Evolutionary conservation across 208 protist species (phyloP).

Genomic region (Trypanosoma conorhini): DNA sequence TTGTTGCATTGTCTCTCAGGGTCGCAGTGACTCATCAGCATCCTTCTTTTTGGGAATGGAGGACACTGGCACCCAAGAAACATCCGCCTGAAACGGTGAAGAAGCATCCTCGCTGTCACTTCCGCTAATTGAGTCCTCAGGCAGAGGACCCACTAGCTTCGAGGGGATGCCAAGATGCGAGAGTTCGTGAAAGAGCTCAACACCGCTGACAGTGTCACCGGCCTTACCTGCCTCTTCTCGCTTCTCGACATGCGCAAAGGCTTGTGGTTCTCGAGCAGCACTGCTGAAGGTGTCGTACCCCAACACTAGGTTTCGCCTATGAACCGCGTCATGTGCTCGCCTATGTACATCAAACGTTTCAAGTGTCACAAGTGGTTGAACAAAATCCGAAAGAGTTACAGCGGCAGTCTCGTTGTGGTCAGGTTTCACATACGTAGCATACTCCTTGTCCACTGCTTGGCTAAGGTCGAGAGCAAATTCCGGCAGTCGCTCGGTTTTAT

Average conservation of each 20-base stretch:
- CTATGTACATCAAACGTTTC: constrained; percentile 36
- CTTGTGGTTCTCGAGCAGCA: background rate
- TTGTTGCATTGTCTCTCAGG: background rate
- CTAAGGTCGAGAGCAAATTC: constrained; percentile 44
- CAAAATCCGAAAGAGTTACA: constrained; percentile 38
- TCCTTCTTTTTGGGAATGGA: background rate
- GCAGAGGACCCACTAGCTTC: constrained; percentile 26
- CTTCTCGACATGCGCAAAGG: constrained; percentile 1
- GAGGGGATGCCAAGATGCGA: constrained; percentile 13
- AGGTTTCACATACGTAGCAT: constrained; percentile 19
- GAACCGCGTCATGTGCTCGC: constrained; percentile 19
- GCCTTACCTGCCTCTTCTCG: background rate
- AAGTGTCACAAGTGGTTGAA: constrained; percentile 38
- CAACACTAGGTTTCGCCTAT: constrained; percentile 6
- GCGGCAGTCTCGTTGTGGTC: constrained; percentile 15
- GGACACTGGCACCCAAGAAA: constrained; percentile 31
- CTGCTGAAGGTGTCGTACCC: constrained; percentile 19
- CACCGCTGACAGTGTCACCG: background rate
- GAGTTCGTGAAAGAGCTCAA: constrained; percentile 14
- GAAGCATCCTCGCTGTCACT: constrained; percentile 25
- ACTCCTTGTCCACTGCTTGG: constrained; percentile 26
- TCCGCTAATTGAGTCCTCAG: constrained; percentile 41
- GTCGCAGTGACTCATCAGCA: background rate
- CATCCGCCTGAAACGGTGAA: constrained; percentile 19
- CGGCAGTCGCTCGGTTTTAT: constrained; percentile 36